Evolutionary conservation across 2,329 filamentous ascomycete genomes (phyloP), one percentile per base, ranked within the genome.

Genomic region (Aspergillus aculeatinus): DNA sequence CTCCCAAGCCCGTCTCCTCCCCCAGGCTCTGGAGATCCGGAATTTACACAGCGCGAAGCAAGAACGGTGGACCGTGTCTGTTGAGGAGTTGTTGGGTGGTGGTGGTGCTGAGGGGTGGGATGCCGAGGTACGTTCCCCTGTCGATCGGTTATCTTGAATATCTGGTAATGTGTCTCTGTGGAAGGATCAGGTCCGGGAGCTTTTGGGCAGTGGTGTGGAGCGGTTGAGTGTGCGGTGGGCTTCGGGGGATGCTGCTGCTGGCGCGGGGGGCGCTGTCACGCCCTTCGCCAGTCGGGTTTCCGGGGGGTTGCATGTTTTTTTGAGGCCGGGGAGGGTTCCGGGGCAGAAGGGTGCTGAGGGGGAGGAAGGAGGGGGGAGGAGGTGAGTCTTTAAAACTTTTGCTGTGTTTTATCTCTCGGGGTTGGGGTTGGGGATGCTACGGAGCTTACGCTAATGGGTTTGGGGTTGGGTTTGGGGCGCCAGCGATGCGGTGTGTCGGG

Each of bases 251-350:
- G 27, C 80, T 85, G 68, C 86, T 85, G 64, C 85, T 89, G 14
- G 78, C 85, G 2, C 68, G 71, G 6, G 69, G 81, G 72, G 78
- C 84, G 44, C 79, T 84, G 79, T 88, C 49, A 82, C 87, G 44
- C 93, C 93, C 1, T 89, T 95, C 68, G 80, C 85, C 48, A 92
- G 92, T 55, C 85, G 90, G 60, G 76, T 92, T 14, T 87, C 91
- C 2, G 88, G 93, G 0, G 94, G 94, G 2, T 79, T 98, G 23
- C 92, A 97, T 79, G 80, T 92, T 27, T 90, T 90, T 68, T 92
- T 88, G 72, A 90, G 89, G 0, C 89, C 65, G 19, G 44, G 48
- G 27, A 35, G 33, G 14, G 33, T 33, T 3, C 3, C 31, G 31
- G 14, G 33, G 31, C 10, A 23, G 31, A 19, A 25, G 35, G 53